These are phyloP conservation scores for Aureobasidium sp. DNA, from an alignment of 2,329 filamentous ascomycete species.

Conservation along the genomic window DNA sequence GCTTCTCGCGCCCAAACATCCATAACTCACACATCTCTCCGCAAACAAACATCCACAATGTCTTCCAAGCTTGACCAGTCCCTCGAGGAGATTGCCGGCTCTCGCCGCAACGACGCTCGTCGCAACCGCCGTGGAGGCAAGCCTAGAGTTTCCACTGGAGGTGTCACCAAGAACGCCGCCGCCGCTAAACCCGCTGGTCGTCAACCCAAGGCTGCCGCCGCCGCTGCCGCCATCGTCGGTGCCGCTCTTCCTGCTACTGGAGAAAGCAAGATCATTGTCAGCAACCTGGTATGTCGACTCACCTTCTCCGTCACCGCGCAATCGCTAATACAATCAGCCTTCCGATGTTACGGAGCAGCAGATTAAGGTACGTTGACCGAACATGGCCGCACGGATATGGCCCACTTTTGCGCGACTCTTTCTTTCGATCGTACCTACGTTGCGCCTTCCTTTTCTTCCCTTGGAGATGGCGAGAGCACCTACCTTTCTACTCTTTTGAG, in stretches of 20 bases:
- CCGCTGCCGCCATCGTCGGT: conserved; percentile 52
- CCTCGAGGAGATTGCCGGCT: conserved; percentile 74
- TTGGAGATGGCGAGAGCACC: conserved; percentile 4
- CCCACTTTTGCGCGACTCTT: conserved; percentile 19
- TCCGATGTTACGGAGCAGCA: conserved; percentile 92
- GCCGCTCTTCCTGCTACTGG: conserved; percentile 47
- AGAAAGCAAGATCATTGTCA: conserved; percentile 97
- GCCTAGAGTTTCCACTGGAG: conserved; percentile 66
- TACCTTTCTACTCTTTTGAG: neutral
- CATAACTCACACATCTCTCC: neutral
- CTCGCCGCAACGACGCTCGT: conserved; percentile 30
- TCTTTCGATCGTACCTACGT: conserved; percentile 15
- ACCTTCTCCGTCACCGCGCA: conserved; percentile 10
- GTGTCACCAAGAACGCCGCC: conserved; percentile 63
- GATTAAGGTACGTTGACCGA: conserved; percentile 99
- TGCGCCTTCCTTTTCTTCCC: neutral
- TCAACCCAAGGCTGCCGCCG: conserved; percentile 30
- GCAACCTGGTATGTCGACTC: conserved; percentile 73
- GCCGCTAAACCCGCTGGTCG: conserved; percentile 48
- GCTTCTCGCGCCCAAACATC: neutral
- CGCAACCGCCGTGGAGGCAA: conserved; percentile 36
- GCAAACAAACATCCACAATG: conserved; percentile 43
- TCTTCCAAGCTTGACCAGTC: conserved; percentile 93
- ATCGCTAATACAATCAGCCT: conserved; percentile 57
- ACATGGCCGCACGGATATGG: conserved; percentile 36